A percentile compares a stretch with the other conserved stretches of the same genome.
Evolutionary conservation across 768 basidiomycete genomes (phyloP).

Genomic region (Cubamyces sp.): DNA sequence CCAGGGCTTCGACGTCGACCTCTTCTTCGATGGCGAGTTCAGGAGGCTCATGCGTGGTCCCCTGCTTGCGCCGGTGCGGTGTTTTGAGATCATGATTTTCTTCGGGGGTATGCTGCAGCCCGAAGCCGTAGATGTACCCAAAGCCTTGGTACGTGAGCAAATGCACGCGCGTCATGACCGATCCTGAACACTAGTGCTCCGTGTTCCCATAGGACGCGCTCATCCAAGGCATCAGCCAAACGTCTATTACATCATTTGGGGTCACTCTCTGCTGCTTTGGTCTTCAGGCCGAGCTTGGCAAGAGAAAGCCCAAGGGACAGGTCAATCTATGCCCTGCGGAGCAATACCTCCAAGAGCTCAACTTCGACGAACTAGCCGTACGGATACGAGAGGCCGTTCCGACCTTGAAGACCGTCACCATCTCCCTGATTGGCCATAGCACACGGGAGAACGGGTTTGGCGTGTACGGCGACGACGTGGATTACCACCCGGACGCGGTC

Average conservation of each 20-base stretch:
- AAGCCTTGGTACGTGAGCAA: not conserved
- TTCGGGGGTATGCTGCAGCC: not conserved
- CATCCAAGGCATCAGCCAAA: not conserved
- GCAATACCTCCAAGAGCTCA: constrained; percentile 7
- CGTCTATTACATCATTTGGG: not conserved
- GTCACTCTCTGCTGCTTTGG: not conserved
- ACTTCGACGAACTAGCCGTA: not conserved
- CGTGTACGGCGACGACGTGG: not conserved
- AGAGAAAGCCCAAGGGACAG: too few relatives aligned
- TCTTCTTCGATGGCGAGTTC: not conserved
- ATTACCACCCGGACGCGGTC: not conserved
- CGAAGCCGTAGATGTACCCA: not conserved
- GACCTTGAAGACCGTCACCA: not conserved
- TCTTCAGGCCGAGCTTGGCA: too few relatives aligned
- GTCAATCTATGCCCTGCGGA: not conserved
- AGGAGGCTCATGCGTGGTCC: not conserved
- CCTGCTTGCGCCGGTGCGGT: not conserved
- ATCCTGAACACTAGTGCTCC: not conserved
- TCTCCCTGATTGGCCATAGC: constrained; percentile 2
- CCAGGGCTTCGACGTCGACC: not conserved
- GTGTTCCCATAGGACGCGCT: not conserved
- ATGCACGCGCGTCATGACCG: not conserved
- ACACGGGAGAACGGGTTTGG: not conserved
- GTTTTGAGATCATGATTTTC: constrained; percentile 2
- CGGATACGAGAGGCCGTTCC: constrained; percentile 1